Percentiles rank a stretch among this genome's conserved stretches.
Evolutionary conservation across 2,329 filamentous ascomycete genomes (phyloP).

Genomic region (Plectosphaerella sp.): DNA sequence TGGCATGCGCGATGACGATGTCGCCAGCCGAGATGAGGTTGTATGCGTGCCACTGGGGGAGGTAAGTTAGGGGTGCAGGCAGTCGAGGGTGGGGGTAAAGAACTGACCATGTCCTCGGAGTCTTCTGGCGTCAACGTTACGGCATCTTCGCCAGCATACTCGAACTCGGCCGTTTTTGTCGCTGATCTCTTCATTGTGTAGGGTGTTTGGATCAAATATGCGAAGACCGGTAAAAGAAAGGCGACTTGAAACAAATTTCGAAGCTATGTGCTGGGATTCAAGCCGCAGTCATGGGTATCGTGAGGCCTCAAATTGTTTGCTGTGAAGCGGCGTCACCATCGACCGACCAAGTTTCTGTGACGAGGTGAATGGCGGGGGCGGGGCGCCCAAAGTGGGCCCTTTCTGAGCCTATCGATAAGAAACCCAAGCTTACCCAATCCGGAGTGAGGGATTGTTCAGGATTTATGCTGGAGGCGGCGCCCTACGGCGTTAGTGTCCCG

Average conservation of each 20-base stretch:
- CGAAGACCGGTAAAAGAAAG: too few relatives aligned
- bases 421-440: too few relatives aligned
- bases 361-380: not conserved
- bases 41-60: constrained; percentile 51
- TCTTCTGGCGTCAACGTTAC: constrained; percentile 39
- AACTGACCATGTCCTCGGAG: constrained; percentile 40
- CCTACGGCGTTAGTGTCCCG: too few relatives aligned
- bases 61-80: not conserved
- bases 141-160: constrained; percentile 33
- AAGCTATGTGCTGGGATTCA: too few relatives aligned
- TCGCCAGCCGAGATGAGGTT: constrained; percentile 54
- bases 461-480: too few relatives aligned
- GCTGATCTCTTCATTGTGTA: constrained; percentile 34
- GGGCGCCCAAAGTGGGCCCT: not conserved
- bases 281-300: too few relatives aligned
- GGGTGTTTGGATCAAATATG: not conserved
- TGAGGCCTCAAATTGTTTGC: too few relatives aligned
- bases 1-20: constrained; percentile 48
- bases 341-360: too few relatives aligned
- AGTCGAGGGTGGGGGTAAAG: not conserved
- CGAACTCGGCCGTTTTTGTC: constrained; percentile 24
- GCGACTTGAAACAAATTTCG: too few relatives aligned
- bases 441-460: too few relatives aligned
- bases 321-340: too few relatives aligned
- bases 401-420: too few relatives aligned